Evolutionary conservation across 345 rosid species (phyloP).

Genomic region (Populus nigra): DNA sequence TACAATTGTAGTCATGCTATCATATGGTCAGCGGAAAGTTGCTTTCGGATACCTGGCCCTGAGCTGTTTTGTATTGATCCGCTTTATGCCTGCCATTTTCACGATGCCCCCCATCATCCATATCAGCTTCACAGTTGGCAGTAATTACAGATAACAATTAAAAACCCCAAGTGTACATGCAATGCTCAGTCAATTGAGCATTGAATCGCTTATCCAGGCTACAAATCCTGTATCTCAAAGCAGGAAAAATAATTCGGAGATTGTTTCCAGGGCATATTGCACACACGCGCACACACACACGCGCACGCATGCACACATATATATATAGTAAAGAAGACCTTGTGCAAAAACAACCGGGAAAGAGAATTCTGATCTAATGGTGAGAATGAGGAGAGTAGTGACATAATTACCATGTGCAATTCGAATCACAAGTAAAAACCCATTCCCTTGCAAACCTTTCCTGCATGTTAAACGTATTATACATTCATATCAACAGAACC

Average conservation of each 20-base stretch:
- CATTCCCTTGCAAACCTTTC: background rate
- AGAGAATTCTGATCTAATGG: background rate
- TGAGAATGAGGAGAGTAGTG: background rate
- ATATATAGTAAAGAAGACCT: no score
- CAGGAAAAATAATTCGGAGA: background rate
- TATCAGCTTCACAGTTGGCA: slow-evolving; percentile 27
- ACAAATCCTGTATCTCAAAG: slow-evolving; percentile 19
- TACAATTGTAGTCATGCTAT: background rate
- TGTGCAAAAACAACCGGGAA: background rate
- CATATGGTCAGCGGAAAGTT: slow-evolving; percentile 8
- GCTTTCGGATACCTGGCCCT: slow-evolving; percentile 67
- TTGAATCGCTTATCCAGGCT: slow-evolving; percentile 4
- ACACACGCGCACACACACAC: background rate
- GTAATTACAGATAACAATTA: slow-evolving; percentile 1
- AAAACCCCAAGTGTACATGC: slow-evolving; percentile 9
- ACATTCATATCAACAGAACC: background rate
- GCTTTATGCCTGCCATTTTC: slow-evolving; percentile 87
- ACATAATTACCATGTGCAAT: slow-evolving; percentile 9
- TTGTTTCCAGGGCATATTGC: background rate
- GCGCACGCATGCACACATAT: no score
- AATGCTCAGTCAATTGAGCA: slow-evolving; percentile 22
- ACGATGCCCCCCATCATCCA: slow-evolving; percentile 95
- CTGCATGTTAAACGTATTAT: slow-evolving; percentile 1
- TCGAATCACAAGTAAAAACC: background rate
- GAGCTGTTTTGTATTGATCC: slow-evolving; percentile 68